Conservation (phyloP, 2,329 filamentous ascomycete genomes). For the Arthrinium puccinioides region DNA sequence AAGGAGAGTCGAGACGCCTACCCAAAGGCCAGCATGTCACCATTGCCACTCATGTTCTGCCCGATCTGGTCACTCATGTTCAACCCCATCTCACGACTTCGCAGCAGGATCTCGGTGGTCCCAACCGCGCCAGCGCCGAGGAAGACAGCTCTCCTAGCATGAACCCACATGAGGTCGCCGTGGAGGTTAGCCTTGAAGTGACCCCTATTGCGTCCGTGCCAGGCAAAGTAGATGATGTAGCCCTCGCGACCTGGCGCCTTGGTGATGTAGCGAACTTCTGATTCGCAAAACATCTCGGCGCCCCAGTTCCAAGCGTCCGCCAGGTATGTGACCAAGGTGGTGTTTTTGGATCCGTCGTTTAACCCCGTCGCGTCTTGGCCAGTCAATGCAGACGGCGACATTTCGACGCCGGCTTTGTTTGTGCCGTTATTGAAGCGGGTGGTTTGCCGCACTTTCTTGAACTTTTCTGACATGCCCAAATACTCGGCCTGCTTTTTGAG, state of each 20-base stretch:
- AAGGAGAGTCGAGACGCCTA: constrained; percentile 21
- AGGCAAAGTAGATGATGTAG: constrained; percentile 58
- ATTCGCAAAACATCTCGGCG: constrained; percentile 63
- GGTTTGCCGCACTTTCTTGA: constrained; percentile 51
- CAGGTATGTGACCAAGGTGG: constrained; percentile 59
- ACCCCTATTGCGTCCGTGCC: constrained; percentile 52
- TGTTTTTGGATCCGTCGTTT: constrained; percentile 63
- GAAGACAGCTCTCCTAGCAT: constrained; percentile 58
- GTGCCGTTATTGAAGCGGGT: constrained; percentile 54
- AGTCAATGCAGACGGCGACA: constrained; percentile 51
- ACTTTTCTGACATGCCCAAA: constrained; percentile 44
- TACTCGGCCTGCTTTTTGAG: constrained; percentile 48
- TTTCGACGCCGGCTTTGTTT: constrained; percentile 57
- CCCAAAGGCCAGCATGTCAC: constrained; percentile 59
- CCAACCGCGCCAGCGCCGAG: constrained; percentile 58
- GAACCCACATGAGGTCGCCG: constrained; percentile 59
- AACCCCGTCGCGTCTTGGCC: constrained; percentile 58
- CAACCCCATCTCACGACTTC: constrained; percentile 52
- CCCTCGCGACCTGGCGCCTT: constrained; percentile 43
- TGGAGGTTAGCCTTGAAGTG: constrained; percentile 47
- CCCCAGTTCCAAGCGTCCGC: constrained; percentile 67
- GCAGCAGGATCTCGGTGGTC: constrained; percentile 58
- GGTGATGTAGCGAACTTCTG: constrained; percentile 57
- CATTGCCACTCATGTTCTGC: constrained; percentile 57
- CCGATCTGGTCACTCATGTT: constrained; percentile 50